A percentile compares a stretch with the other conserved stretches of the same genome.
phyloP scores from a whole-genome alignment of 2,329 filamentous ascomycete species.

The Neoscytalidium dimidiatum region DNA sequence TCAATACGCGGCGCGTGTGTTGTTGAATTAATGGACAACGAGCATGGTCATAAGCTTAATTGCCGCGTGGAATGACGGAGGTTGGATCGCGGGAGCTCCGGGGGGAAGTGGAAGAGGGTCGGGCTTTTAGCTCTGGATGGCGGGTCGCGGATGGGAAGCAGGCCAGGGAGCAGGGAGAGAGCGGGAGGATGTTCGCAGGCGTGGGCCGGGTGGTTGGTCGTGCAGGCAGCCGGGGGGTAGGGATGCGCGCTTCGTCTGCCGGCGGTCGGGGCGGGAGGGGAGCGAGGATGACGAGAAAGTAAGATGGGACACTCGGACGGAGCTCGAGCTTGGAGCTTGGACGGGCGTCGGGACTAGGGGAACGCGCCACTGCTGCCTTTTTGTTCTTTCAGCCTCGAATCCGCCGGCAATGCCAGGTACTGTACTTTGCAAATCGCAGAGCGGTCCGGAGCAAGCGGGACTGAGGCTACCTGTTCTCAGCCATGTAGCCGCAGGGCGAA shows the following conservation, averaged over 20 bases:
- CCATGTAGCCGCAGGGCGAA: background rate
- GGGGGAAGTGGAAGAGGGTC: background rate
- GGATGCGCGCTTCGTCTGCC: constrained; percentile 10
- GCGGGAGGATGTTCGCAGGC: background rate
- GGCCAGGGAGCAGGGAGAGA: constrained; percentile 8
- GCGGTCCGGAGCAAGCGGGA: background rate
- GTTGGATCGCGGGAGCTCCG: background rate
- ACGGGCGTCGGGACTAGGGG: constrained; percentile 16
- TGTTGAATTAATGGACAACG: background rate
- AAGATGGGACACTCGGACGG: background rate
- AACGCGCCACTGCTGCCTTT: background rate
- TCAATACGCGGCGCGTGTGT: background rate
- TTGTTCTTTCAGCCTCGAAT: background rate
- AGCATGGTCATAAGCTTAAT: constrained; percentile 11
- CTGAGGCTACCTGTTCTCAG: constrained; percentile 11
- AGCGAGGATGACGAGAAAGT: constrained; percentile 3
- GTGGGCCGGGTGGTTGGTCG: constrained; percentile 9
- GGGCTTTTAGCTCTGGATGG: background rate
- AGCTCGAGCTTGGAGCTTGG: constrained; percentile 16
- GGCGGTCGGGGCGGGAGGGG: constrained; percentile 14
- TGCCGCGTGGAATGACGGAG: background rate
- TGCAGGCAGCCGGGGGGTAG: constrained; percentile 12
- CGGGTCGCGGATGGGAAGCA: background rate
- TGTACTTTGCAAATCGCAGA: background rate
- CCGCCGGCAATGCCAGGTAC: background rate